phyloP scores from a whole-genome alignment of 495 filamentous ascomycete species.

The Bombardia bombarda region DNA sequence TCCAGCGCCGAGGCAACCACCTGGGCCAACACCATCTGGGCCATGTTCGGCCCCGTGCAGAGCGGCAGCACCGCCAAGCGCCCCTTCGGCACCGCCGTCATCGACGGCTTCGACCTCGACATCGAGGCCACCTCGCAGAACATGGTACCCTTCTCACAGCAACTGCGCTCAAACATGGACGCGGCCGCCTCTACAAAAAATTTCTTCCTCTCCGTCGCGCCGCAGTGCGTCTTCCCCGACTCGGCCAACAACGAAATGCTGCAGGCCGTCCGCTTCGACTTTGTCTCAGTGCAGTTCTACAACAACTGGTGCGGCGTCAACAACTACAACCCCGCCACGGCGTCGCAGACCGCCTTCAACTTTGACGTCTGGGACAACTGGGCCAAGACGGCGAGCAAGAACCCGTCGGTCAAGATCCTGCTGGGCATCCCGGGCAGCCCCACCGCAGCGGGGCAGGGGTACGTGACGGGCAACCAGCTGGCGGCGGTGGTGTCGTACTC shows the following conservation, averaged over 20 bases:
- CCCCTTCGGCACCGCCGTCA: slow-evolving; percentile 54
- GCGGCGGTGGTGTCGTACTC: slow-evolving; percentile 40
- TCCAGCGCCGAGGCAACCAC: slow-evolving; percentile 40
- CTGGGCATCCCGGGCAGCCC: slow-evolving; percentile 56
- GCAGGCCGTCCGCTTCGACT: slow-evolving; percentile 49
- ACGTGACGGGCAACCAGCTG: slow-evolving; percentile 39
- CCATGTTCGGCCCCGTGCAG: slow-evolving; percentile 52
- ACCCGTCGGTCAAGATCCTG: slow-evolving; percentile 56
- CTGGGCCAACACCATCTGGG: slow-evolving; percentile 57
- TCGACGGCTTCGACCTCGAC: slow-evolving; percentile 72
- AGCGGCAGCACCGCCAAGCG: slow-evolving; percentile 33
- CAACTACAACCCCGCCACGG: slow-evolving; percentile 36
- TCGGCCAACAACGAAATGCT: slow-evolving; percentile 50
- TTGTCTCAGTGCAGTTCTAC: slow-evolving; percentile 64
- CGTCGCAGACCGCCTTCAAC: slow-evolving; percentile 54
- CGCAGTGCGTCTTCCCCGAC: slow-evolving; percentile 62
- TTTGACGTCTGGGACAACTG: slow-evolving; percentile 65
- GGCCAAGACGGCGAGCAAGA: slow-evolving; percentile 53
- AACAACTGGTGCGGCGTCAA: slow-evolving; percentile 57
- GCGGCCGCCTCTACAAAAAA: slow-evolving; percentile 32
- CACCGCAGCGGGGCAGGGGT: slow-evolving; percentile 53
- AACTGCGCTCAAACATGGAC: slow-evolving; percentile 48
- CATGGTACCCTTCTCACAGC: slow-evolving; percentile 48
- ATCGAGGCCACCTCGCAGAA: slow-evolving; percentile 43
- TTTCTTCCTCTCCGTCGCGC: slow-evolving; percentile 58